Evolutionary conservation across 2,329 filamentous ascomycete genomes (phyloP).

Genomic region (Helotiales sp.): DNA sequence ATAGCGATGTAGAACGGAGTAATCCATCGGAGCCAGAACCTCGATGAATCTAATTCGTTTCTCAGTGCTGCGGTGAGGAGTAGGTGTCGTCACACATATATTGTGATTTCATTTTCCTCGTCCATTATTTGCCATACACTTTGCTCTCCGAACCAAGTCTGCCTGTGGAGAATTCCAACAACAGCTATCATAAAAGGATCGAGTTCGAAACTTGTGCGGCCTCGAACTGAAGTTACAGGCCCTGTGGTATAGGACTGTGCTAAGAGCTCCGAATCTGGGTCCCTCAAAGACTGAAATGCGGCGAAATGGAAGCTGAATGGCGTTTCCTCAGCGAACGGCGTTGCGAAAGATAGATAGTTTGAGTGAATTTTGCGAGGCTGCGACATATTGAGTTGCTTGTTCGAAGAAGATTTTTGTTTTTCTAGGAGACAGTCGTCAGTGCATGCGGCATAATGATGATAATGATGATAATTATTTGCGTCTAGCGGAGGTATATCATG

Average conservation of each 20-base stretch:
- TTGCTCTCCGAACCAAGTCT: not conserved
- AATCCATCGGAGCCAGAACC: not conserved
- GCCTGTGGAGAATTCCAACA: not conserved
- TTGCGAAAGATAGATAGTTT: not conserved
- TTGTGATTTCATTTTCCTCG: not conserved
- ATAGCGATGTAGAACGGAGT: not conserved
- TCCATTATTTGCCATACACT: not conserved
- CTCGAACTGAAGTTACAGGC: not conserved
- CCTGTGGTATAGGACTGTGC: not conserved
- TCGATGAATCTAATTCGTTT: not conserved
- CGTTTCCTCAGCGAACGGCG: not conserved
- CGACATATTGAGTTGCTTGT: not conserved
- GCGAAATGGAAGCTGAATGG: slow-evolving; percentile 1
- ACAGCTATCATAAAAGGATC: not conserved
- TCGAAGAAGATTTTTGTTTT: not conserved
- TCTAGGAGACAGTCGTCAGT: not conserved
- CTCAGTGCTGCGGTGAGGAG: not conserved
- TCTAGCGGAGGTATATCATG: too few species aligned
- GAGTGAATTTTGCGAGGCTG: not conserved
- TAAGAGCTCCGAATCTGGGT: not conserved
- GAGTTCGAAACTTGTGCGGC: not conserved
- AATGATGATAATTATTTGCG: too few species aligned
- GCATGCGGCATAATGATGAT: not conserved
- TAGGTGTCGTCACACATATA: not conserved
- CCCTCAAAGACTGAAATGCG: not conserved